Percentiles rank a stretch among this genome's conserved stretches.
Conservation (phyloP, 768 basidiomycete species). For the Boletus edulis region DNA sequence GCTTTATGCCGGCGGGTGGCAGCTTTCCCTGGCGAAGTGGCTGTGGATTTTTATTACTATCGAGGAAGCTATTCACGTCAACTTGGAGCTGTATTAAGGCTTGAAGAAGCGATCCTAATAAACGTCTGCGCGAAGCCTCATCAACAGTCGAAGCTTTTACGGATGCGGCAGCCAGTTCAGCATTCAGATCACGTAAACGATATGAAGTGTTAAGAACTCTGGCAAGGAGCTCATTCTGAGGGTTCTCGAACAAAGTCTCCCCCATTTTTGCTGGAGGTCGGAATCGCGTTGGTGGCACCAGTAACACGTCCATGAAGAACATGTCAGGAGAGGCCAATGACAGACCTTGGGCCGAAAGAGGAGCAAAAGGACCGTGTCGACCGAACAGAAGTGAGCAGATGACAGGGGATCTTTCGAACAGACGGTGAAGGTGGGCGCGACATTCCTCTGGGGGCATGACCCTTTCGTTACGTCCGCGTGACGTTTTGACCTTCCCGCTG, state of each 20-base stretch:
- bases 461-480: slow-evolving; percentile 83
- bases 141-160: slow-evolving; percentile 56
- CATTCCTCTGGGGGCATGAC: slow-evolving; percentile 91
- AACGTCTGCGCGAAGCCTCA: slow-evolving; percentile 46
- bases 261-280: slow-evolving; percentile 91
- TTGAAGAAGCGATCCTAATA: slow-evolving; percentile 73
- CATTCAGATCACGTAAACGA: slow-evolving; percentile 73
- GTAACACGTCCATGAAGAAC: slow-evolving; percentile 93
- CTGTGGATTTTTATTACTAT: slow-evolving; percentile 91
- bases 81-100: slow-evolving; percentile 86
- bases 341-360: slow-evolving; percentile 55
- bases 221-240: slow-evolving; percentile 88
- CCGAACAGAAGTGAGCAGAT: slow-evolving; percentile 89
- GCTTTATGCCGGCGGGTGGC: slow-evolving; percentile 93
- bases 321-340: slow-evolving; percentile 84
- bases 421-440: slow-evolving; percentile 84
- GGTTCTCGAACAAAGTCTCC: slow-evolving; percentile 92
- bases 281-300: slow-evolving; percentile 93
- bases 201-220: slow-evolving; percentile 80
- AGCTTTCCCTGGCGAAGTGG: slow-evolving; percentile 83
- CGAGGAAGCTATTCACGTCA: slow-evolving; percentile 96
- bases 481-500: slow-evolving; percentile 73
- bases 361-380: slow-evolving; percentile 83
- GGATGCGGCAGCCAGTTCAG: slow-evolving; percentile 58
- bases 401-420: slow-evolving; percentile 81